Conservation (phyloP, 2,329 filamentous ascomycete genomes). For the Aureobasidium vineae region DNA sequence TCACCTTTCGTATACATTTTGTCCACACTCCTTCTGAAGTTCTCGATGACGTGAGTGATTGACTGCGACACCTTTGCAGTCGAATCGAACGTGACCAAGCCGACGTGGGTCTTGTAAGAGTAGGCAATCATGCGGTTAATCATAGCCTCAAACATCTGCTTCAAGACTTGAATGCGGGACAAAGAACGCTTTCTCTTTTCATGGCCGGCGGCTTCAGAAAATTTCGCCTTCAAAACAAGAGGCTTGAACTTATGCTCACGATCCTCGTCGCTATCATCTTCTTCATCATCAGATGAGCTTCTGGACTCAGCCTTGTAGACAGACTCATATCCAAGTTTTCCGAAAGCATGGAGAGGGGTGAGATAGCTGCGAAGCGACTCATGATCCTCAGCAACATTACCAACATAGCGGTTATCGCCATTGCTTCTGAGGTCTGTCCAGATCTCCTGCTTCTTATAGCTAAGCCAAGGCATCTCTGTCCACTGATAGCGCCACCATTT, state of each 20-base stretch:
- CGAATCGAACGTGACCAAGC: conserved; percentile 40
- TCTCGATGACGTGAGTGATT: conserved; percentile 40
- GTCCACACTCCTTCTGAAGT: conserved; percentile 39
- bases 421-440: conserved; percentile 26
- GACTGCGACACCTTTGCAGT: conserved; percentile 33
- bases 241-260: no score
- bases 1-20: conserved; percentile 37
- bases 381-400: no score
- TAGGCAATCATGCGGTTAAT: conserved; percentile 43
- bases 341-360: not conserved
- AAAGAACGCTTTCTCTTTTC: no score
- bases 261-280: no score
- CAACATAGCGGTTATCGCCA: conserved; percentile 29
- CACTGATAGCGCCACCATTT: no score
- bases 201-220: no score
- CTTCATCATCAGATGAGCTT: no score
- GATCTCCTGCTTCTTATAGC: not conserved
- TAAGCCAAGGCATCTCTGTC: no score
- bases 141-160: conserved; percentile 42
- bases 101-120: conserved; percentile 40
- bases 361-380: no score
- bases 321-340: not conserved
- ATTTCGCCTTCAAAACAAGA: no score
- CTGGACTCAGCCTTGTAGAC: not conserved
- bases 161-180: conserved; percentile 38